These are phyloP conservation scores for Metschnikowia similis DNA, from an alignment of 805 yeast genomes.

Conservation along the genomic window DNA sequence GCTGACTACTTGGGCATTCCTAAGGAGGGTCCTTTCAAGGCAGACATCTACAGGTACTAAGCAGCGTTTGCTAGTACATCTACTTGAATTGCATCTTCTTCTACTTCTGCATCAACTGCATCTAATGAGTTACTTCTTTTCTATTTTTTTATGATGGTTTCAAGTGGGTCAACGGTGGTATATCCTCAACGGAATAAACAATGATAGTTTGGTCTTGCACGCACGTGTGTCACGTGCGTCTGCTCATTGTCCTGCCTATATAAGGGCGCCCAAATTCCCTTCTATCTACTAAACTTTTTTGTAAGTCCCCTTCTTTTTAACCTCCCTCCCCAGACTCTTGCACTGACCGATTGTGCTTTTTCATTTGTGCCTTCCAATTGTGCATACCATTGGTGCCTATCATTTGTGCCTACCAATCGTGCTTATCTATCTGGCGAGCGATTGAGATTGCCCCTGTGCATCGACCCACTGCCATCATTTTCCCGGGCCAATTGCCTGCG, in stretches of 20 bases:
- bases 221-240: not conserved
- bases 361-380: too few species aligned
- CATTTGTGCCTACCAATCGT: too few species aligned
- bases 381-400: too few species aligned
- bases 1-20: slow-evolving; percentile 93
- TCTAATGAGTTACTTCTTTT: slow-evolving; percentile 25
- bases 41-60: slow-evolving; percentile 96
- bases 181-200: slow-evolving; percentile 40
- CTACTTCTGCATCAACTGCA: slow-evolving; percentile 46
- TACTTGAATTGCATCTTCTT: slow-evolving; percentile 14
- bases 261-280: not conserved
- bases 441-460: too few species aligned
- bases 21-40: slow-evolving; percentile 93
- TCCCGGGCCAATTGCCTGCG: too few species aligned
- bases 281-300: too few species aligned
- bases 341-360: too few species aligned
- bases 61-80: slow-evolving; percentile 3
- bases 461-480: too few species aligned
- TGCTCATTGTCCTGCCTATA: not conserved
- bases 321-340: not conserved
- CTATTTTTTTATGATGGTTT: slow-evolving; percentile 19
- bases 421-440: too few species aligned
- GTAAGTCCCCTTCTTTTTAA: too few species aligned
- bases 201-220: not conserved
- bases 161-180: slow-evolving; percentile 21